phyloP scores from a whole-genome alignment of 208 protist species.

The Trypanosoma lewisi region DNA sequence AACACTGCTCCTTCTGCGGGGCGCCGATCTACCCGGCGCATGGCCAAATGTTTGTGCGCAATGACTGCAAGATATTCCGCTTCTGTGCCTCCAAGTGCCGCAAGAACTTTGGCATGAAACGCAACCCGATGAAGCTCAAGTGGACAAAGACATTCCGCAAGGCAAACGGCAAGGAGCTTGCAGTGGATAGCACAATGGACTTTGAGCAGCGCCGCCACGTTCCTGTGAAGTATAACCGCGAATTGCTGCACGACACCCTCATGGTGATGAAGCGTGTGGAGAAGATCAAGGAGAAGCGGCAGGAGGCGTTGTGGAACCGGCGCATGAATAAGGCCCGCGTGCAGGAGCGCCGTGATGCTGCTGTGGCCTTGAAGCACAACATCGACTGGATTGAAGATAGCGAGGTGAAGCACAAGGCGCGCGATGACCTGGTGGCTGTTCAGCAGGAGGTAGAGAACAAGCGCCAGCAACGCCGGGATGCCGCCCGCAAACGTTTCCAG shows the following conservation, averaged over 20 bases:
- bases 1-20: conserved; percentile 98
- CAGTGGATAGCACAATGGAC: conserved; percentile 97
- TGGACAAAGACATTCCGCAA: conserved; percentile 99
- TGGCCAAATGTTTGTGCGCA: conserved; percentile 98
- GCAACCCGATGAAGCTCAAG: conserved; percentile 98
- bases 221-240: conserved; percentile 99
- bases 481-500: conserved; percentile 66
- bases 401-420: conserved; percentile 79
- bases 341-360: conserved; percentile 75
- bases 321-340: conserved; percentile 78
- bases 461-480: conserved; percentile 70
- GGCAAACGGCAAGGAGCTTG: conserved; percentile 97
- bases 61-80: conserved; percentile 95
- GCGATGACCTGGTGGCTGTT: conserved; percentile 74
- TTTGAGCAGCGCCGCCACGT: conserved; percentile 98
- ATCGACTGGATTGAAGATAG: conserved; percentile 92
- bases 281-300: conserved; percentile 93
- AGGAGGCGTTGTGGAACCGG: conserved; percentile 92
- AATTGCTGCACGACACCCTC: conserved; percentile 94
- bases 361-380: conserved; percentile 90
- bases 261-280: conserved; percentile 97
- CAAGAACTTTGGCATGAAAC: conserved; percentile 99
- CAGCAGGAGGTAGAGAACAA: conserved; percentile 76
- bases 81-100: conserved; percentile 99
- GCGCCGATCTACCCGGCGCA: conserved; percentile 98